Evolutionary conservation across 2,329 filamentous ascomycete species (phyloP), one percentile per base, ranked within the genome.

Genomic region (Ophiosphaerella korrae): DNA sequence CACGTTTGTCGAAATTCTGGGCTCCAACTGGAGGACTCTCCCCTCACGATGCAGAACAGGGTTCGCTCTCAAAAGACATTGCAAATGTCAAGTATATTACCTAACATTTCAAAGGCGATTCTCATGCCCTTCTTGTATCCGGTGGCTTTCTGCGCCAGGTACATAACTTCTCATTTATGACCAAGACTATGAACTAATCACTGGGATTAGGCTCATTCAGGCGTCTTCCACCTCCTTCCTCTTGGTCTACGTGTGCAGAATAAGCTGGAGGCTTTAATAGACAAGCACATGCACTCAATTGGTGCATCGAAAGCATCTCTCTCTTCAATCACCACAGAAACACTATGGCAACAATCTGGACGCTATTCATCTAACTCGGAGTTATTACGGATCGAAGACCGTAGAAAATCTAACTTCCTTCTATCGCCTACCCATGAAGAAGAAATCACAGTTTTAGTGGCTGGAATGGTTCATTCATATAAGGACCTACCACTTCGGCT

Each of bases 371-470:
- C 83, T 14, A 84, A 88, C 16, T 84, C 88, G n/a, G 92, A 96
- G 87, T 82, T 97, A 16, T 93, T 97, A 62, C 85, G 84, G 36
- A 84, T 97, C 40, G 76, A 82, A 38, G 94, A 97, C 73, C 85
- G 94, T 48, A 94, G 89, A 72, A 84, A 88, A 6, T 78, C 82
- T 1, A 80, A 83, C 3, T 90, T 90, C 55, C 80, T 99, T 26
- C 82, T 99, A 3, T 88, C 92, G 1, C 94, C 94, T 1, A 99
- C 94, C 0, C 94, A 99, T 55, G 94, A 99, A 68, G 94, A 99
- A 72, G 94, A 99, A 70, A 94, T 99, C 61, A 99, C 94, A 0
- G 78, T 82, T 0, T 78, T 99, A 2, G 89, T 97, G 1, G 84
- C 85, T 3, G 83, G 82, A 48, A 82, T 87, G 13, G 79, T 92